Conservation (phyloP, 2,329 filamentous ascomycete species). For the Lachnellula occidentalis region DNA sequence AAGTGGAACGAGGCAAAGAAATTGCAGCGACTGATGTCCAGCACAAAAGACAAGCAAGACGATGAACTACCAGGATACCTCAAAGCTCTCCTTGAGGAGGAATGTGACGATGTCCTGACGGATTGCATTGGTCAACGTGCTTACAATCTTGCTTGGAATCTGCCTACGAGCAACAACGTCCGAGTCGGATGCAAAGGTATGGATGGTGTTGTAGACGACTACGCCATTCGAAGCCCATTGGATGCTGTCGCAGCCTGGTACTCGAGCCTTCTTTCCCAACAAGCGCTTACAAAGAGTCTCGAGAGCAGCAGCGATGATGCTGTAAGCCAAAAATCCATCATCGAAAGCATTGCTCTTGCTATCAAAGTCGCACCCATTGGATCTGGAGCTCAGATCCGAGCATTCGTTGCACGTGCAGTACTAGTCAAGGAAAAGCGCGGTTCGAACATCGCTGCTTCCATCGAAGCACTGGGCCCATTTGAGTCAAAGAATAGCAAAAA, state of each 20-base stretch:
- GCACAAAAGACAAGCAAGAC: conserved; percentile 38
- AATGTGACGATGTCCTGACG: conserved; percentile 77
- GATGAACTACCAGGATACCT: conserved; percentile 74
- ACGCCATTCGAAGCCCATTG: conserved; percentile 76
- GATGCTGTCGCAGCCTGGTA: conserved; percentile 92
- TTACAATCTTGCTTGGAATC: conserved; percentile 86
- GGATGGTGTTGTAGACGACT: conserved; percentile 79
- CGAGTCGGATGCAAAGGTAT: conserved; percentile 63
- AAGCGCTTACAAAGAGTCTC: conserved; percentile 60
- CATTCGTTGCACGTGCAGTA: conserved; percentile 53
- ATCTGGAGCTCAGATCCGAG: conserved; percentile 62
- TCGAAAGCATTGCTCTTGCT: conserved; percentile 58
- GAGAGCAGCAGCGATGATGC: conserved; percentile 45
- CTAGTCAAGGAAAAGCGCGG: conserved; percentile 49
- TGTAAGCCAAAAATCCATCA: conserved; percentile 36
- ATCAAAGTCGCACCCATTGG: conserved; percentile 70
- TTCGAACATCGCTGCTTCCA: conserved; percentile 50
- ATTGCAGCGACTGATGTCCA: conserved; percentile 47
- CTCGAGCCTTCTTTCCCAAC: conserved; percentile 68
- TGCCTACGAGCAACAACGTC: conserved; percentile 63
- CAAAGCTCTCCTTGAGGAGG: conserved; percentile 66
- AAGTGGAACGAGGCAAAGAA: conserved; percentile 79
- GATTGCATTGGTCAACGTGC: conserved; percentile 75
- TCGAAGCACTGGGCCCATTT: conserved; percentile 45
- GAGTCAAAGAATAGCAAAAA: conserved; percentile 27